Evolutionary conservation across 1,284 basidiomycete species (phyloP).

Genomic region (Puccinia novopanici): DNA sequence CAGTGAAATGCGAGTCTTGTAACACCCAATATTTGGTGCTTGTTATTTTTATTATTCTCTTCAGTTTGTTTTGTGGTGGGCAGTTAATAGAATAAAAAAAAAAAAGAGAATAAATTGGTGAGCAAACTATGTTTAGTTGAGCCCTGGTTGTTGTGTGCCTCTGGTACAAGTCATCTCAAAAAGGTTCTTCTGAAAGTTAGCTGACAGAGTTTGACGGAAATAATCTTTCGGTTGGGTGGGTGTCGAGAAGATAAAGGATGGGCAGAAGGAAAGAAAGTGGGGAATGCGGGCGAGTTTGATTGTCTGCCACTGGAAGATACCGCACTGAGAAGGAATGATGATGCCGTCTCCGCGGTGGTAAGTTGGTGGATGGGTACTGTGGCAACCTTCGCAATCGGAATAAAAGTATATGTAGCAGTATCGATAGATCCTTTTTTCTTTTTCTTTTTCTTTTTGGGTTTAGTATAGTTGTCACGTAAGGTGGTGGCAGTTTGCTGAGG

Average conservation of each 20-base stretch:
- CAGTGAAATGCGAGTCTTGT: conserved; percentile 10
- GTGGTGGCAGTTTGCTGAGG: too few relatives aligned
- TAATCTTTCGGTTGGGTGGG: conserved; percentile 30
- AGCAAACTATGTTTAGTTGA: neutral
- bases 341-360: conserved; percentile 16
- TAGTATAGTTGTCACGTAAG: neutral
- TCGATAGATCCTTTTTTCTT: neutral
- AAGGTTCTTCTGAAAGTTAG: conserved; percentile 34
- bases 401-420: neutral
- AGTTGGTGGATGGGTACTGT: conserved; percentile 25
- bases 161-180: conserved; percentile 16
- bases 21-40: conserved; percentile 1
- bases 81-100: neutral
- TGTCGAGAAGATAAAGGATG: conserved; percentile 12
- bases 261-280: conserved; percentile 40
- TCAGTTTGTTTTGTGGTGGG: neutral
- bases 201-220: conserved; percentile 44
- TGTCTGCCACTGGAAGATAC: conserved; percentile 43
- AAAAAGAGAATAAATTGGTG: neutral
- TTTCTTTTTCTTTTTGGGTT: neutral
- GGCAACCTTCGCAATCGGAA: conserved; percentile 12
- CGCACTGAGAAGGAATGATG: conserved; percentile 34
- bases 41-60: neutral
- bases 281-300: conserved; percentile 21
- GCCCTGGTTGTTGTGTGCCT: neutral